Evolutionary conservation across 805 yeast genomes (phyloP).

Genomic region (Saccharomycopsis fibuligera): DNA sequence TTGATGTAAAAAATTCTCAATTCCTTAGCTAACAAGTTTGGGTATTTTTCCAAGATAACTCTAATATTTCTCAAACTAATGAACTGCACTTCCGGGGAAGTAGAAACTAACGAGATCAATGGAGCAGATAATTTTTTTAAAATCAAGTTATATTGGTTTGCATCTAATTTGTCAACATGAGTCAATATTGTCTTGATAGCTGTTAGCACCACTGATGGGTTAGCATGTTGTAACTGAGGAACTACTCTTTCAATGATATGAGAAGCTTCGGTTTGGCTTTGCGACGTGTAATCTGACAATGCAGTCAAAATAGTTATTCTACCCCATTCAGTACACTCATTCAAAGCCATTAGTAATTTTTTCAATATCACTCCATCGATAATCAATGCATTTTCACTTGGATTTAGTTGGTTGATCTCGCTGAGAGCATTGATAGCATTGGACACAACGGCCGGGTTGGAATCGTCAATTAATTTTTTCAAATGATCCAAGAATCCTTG

Average conservation of each 20-base stretch:
- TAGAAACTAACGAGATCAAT: slow-evolving; percentile 76
- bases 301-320: slow-evolving; percentile 84
- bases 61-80: slow-evolving; percentile 89
- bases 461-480: slow-evolving; percentile 64
- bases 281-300: slow-evolving; percentile 61
- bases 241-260: slow-evolving; percentile 84
- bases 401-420: slow-evolving; percentile 71
- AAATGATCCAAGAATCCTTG: slow-evolving; percentile 75
- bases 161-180: slow-evolving; percentile 47
- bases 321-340: slow-evolving; percentile 99
- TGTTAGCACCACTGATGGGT: slow-evolving; percentile 88
- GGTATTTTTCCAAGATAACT: slow-evolving; percentile 83
- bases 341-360: slow-evolving; percentile 73
- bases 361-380: slow-evolving; percentile 35
- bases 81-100: slow-evolving; percentile 91
- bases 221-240: slow-evolving; percentile 95
- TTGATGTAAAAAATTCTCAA: slow-evolving; percentile 86
- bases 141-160: slow-evolving; percentile 31
- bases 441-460: slow-evolving; percentile 97
- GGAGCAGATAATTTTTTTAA: slow-evolving; percentile 78
- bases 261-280: slow-evolving; percentile 57
- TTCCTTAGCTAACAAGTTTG: slow-evolving; percentile 69
- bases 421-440: slow-evolving; percentile 82
- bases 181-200: slow-evolving; percentile 75
- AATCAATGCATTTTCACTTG: slow-evolving; percentile 41